Conservation (phyloP, 2,329 filamentous ascomycete genomes). For the Ilyonectria robusta region DNA sequence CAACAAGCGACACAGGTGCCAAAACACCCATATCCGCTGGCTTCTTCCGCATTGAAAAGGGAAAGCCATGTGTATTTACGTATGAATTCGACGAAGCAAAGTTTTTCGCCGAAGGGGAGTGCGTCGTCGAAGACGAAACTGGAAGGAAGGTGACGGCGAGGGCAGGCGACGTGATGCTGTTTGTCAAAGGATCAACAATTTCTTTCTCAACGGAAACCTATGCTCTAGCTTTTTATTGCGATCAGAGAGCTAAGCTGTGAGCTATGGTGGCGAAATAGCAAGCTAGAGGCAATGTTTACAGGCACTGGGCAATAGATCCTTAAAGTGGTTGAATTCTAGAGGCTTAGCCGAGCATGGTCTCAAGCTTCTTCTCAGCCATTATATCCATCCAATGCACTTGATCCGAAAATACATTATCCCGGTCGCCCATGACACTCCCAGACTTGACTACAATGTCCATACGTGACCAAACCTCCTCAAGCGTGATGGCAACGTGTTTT, state of each 20-base stretch:
- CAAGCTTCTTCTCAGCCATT: constrained; percentile 31
- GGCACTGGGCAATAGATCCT: too few species aligned
- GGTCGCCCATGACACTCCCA: not conserved
- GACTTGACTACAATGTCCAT: constrained; percentile 18
- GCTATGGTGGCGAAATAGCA: too few species aligned
- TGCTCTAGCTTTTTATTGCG: constrained; percentile 23
- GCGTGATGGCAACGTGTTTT: constrained; percentile 8
- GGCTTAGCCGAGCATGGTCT: constrained; percentile 34
- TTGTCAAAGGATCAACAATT: constrained; percentile 20
- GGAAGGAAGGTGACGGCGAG: constrained; percentile 6
- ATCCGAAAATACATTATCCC: not conserved
- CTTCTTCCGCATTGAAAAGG: constrained; percentile 28
- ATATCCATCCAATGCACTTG: constrained; percentile 34
- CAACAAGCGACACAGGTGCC: constrained; percentile 11
- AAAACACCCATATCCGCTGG: constrained; percentile 21
- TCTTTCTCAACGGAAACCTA: constrained; percentile 19
- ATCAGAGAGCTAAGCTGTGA: constrained; percentile 26
- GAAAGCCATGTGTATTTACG: constrained; percentile 4
- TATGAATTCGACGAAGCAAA: constrained; percentile 29
- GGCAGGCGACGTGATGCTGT: constrained; percentile 21
- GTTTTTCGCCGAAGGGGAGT: constrained; percentile 17
- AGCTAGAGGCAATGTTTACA: too few species aligned
- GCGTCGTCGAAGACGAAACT: constrained; percentile 14
- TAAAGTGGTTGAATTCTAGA: not conserved
- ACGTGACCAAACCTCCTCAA: constrained; percentile 35